Percentiles rank a stretch among this genome's conserved stretches.
phyloP scores from a whole-genome alignment of 345 rosid species.

The Corchorus olitorius region DNA sequence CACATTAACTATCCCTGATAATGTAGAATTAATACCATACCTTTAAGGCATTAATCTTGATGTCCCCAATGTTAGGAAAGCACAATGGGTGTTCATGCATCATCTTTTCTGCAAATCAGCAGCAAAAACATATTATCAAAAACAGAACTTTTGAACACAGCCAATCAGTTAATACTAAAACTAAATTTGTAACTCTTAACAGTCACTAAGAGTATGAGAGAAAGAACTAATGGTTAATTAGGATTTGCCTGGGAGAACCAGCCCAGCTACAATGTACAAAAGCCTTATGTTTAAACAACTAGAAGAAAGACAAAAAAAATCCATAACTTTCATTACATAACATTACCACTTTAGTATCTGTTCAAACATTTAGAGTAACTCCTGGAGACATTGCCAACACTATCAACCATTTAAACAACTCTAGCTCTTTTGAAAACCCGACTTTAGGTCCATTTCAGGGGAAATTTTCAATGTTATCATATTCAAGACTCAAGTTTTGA shows the following conservation, averaged over 20 bases:
- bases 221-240: neutral
- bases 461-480: neutral
- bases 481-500: neutral
- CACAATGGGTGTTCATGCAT: slow-evolving; percentile 41
- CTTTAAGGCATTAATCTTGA: slow-evolving; percentile 53
- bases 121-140: slow-evolving; percentile 17
- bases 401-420: neutral
- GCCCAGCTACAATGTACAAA: neutral
- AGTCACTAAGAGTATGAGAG: neutral
- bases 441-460: neutral
- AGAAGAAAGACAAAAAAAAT: neutral
- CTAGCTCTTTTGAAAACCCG: neutral
- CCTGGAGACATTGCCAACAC: neutral
- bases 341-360: neutral
- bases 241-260: neutral
- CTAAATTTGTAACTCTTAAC: neutral
- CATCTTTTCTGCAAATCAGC: slow-evolving; percentile 47
- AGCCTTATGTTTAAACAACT: neutral
- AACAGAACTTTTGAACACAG: slow-evolving; percentile 2
- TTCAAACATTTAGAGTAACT: neutral
- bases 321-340: neutral
- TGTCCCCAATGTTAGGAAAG: slow-evolving; percentile 52
- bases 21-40: slow-evolving; percentile 24
- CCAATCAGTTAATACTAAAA: neutral
- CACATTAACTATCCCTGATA: neutral